These are phyloP conservation scores for Artemisia tridentata DNA, from an alignment of 129 eudicot genomes.

Conservation along the genomic window DNA sequence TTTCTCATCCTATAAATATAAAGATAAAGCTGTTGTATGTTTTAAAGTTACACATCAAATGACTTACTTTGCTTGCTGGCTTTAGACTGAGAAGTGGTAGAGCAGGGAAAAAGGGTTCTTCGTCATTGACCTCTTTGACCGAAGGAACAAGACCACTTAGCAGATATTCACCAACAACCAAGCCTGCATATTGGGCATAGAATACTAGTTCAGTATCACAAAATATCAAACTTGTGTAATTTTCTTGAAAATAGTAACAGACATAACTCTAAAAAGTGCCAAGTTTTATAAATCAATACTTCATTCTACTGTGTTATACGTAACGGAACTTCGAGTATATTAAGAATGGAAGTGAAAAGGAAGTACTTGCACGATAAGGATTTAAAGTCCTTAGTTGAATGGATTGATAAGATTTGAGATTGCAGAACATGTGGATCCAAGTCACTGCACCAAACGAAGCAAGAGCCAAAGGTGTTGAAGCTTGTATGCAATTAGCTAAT, in stretches of 20 bases:
- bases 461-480: constrained; percentile 86
- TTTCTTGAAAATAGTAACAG: too few species aligned
- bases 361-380: constrained; percentile 98
- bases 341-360: constrained; percentile 18
- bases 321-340: background rate
- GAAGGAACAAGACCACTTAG: constrained; percentile 90
- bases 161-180: constrained; percentile 86
- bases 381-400: constrained; percentile 87
- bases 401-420: constrained; percentile 92
- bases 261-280: background rate
- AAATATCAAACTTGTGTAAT: background rate
- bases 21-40: too few species aligned
- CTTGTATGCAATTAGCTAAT: constrained; percentile 65
- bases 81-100: constrained; percentile 58
- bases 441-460: constrained; percentile 73
- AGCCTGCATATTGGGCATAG: constrained; percentile 40
- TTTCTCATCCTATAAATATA: too few species aligned
- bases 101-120: constrained; percentile 90
- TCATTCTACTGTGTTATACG: background rate
- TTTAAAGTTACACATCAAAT: too few species aligned
- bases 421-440: constrained; percentile 96
- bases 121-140: constrained; percentile 81
- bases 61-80: constrained; percentile 56
- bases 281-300: background rate
- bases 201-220: too few species aligned